Evolutionary conservation across 2,329 filamentous ascomycete species (phyloP), one percentile per base, ranked within the genome.

Genomic region (Aspergillus aculeatinus): DNA sequence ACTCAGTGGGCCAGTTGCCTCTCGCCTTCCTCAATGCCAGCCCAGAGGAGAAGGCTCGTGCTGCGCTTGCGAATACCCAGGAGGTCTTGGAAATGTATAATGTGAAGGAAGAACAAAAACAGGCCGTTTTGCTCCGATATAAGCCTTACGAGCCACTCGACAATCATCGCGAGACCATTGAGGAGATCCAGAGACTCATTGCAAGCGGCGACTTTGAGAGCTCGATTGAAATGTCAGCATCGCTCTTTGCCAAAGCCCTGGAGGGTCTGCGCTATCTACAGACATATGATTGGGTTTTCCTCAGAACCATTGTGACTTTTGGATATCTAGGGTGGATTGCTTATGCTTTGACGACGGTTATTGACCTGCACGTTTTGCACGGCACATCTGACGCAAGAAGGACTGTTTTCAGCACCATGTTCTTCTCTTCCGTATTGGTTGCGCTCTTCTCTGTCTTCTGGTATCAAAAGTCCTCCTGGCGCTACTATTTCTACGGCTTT

Each of bases 251-350:
- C 60, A 79, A 91, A 54, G 89, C 87, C 1, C 82, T 99, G 1
- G 85, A 92, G 62, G 95, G 95, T 7, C 80, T 99, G 61, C 86
- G 95, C 54, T 99, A 99, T 74, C 83, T 99, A 27, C 95, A 99
- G 76, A 99, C 93, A 0, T 99, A 99, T 70, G 95, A 99, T 78
- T 99, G 95, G 95, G 82, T 99, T 2, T 99, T 99, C 77, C 80
- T 99, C 39, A 85, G 95, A 61, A 89, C 91, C 2, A 82, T 99
- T 53, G 89, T 99, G 61, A 97, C 95, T 2, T 73, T 90, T 12
- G 95, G 95, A 19, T 99, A 98, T 70, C 79, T 98, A 7, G 95
- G 95, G 21, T 99, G 94, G 94, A 96, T 98, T 71, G 89, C 90
- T 1, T 99, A 93, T 75, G 92, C 93, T 2, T 80, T 96, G 54